Conservation (phyloP, 1,284 basidiomycete genomes). For the Boletus mariae region DNA sequence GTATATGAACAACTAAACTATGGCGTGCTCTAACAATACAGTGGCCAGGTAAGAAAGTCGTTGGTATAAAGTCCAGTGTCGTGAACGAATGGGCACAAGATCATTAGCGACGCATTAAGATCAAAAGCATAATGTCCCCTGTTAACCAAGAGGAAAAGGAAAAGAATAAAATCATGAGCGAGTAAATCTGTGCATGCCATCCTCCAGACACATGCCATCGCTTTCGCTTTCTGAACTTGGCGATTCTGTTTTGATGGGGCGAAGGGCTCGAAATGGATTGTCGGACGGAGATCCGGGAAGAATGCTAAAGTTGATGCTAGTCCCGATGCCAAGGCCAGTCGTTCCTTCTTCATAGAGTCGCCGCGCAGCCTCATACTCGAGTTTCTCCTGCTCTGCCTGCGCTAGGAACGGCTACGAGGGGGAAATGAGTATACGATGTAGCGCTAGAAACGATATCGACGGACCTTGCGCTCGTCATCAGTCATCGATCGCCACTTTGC, state of each 20-base stretch:
- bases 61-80: conserved; percentile 34
- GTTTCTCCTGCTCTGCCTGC: conserved; percentile 89
- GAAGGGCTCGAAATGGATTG: conserved; percentile 44
- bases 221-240: conserved; percentile 60
- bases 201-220: conserved; percentile 52
- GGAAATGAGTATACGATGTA: conserved; percentile 8
- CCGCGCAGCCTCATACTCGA: conserved; percentile 82
- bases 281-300: conserved; percentile 56
- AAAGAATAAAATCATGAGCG: conserved; percentile 21
- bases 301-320: conserved; percentile 76
- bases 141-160: background rate
- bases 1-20: conserved; percentile 36
- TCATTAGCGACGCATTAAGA: conserved; percentile 7
- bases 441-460: conserved; percentile 21
- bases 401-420: conserved; percentile 75
- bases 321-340: conserved; percentile 59
- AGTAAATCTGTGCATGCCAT: conserved; percentile 37
- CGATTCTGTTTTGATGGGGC: conserved; percentile 55
- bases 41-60: conserved; percentile 12
- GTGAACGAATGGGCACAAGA: conserved; percentile 28
- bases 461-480: conserved; percentile 86
- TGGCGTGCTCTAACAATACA: conserved; percentile 41
- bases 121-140: conserved; percentile 3
- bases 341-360: conserved; percentile 81
- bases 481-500: conserved; percentile 89